Conservation (phyloP, 108 stramenopile species). For the Skeletonema menzelii region DNA sequence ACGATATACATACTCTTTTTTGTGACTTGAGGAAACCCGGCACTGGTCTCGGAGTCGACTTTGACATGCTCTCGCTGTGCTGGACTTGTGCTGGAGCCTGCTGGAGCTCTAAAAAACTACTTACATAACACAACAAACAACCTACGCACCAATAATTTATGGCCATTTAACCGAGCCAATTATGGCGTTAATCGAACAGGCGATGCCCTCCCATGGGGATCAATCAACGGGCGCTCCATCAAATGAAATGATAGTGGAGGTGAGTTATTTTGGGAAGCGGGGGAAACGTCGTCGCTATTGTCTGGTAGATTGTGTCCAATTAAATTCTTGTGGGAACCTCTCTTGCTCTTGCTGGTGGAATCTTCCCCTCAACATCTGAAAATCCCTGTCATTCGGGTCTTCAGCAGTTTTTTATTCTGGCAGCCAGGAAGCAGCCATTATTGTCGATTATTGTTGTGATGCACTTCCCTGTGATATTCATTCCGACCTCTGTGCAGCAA, state of each 20-base stretch:
- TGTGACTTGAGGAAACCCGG: no score
- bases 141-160: background rate
- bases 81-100: no score
- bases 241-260: slow-evolving; percentile 16
- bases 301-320: background rate
- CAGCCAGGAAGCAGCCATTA: no score
- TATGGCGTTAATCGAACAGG: background rate
- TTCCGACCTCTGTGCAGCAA: no score
- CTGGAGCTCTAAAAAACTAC: no score
- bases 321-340: background rate
- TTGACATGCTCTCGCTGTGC: no score
- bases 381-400: no score
- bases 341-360: background rate
- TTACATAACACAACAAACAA: background rate
- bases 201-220: background rate
- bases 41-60: no score
- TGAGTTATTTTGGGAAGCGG: background rate
- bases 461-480: no score
- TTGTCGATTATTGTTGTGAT: background rate
- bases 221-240: background rate
- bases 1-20: no score
- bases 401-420: no score
- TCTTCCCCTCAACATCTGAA: background rate
- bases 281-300: background rate
- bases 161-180: background rate